Percentiles rank a stretch among this genome's conserved stretches.
Evolutionary conservation across 345 rosid genomes (phyloP).

Genomic region (Corchorus capsularis): DNA sequence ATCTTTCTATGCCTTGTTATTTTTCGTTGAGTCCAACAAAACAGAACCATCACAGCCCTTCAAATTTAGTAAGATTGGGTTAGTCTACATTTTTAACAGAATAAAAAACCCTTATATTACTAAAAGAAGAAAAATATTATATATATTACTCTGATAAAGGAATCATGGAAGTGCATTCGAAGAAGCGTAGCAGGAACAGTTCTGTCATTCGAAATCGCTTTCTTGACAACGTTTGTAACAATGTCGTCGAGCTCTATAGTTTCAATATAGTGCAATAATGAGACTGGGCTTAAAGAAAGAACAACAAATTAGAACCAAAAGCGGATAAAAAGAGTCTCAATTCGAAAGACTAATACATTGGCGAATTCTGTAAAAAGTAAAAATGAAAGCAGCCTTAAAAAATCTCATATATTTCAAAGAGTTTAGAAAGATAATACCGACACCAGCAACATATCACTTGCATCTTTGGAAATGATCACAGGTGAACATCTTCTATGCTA

Average conservation of each 20-base stretch:
- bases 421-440: no score
- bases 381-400: no score
- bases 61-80: background rate
- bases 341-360: no score
- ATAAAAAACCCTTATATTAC: conserved; percentile 56
- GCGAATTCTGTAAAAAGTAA: no score
- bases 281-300: no score
- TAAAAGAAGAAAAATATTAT: conserved; percentile 30
- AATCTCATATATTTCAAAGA: no score
- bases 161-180: conserved; percentile 90
- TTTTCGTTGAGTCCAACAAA: conserved; percentile 64
- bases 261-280: no score
- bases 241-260: conserved; percentile 52
- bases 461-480: no score
- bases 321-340: no score
- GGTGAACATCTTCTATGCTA: no score
- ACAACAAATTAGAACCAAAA: no score
- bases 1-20: conserved; percentile 77
- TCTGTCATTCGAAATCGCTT: conserved; percentile 63
- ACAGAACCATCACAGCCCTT: conserved; percentile 95
- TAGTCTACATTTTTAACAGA: background rate
- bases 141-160: conserved; percentile 79
- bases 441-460: no score
- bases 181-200: conserved; percentile 84
- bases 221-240: conserved; percentile 55